These are phyloP conservation scores for Fusarium albosuccineum DNA, from an alignment of 2,329 filamentous ascomycete genomes.

Conservation along the genomic window DNA sequence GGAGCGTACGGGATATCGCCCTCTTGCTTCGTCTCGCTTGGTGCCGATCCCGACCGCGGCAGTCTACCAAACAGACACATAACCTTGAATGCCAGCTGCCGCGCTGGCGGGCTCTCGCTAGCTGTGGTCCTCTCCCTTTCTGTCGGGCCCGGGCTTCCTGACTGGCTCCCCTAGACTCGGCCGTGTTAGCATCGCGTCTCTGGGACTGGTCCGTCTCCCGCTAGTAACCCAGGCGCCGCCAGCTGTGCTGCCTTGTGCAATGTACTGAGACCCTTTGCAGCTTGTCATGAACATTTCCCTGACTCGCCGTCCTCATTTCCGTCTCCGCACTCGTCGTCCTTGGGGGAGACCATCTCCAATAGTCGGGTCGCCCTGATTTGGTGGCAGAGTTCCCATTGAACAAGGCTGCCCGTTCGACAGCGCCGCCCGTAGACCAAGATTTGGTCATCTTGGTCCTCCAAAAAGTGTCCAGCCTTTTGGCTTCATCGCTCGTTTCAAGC, in stretches of 20 bases:
- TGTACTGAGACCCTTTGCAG: conserved; percentile 28
- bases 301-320: conserved; percentile 42
- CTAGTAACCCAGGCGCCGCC: conserved; percentile 25
- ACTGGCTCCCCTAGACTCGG: conserved; percentile 10
- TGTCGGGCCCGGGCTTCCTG: conserved; percentile 1
- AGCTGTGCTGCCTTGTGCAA: conserved; percentile 27
- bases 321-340: conserved; percentile 25
- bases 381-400: conserved; percentile 5
- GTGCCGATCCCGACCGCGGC: conserved; percentile 27
- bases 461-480: neutral
- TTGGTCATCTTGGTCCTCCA: neutral
- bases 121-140: neutral
- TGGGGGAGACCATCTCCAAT: conserved; percentile 33
- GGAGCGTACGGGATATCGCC: neutral
- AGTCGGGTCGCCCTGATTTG: conserved; percentile 22
- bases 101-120: neutral
- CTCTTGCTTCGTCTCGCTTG: conserved; percentile 26
- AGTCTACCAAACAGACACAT: neutral
- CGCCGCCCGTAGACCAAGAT: neutral
- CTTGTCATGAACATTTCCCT: conserved; percentile 35
- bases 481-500: neutral
- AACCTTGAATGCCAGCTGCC: too few species aligned
- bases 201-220: conserved; percentile 30
- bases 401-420: conserved; percentile 23
- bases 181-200: conserved; percentile 33